phyloP scores from a whole-genome alignment of 352 stramenopile genomes.

The Globisporangium polare region DNA sequence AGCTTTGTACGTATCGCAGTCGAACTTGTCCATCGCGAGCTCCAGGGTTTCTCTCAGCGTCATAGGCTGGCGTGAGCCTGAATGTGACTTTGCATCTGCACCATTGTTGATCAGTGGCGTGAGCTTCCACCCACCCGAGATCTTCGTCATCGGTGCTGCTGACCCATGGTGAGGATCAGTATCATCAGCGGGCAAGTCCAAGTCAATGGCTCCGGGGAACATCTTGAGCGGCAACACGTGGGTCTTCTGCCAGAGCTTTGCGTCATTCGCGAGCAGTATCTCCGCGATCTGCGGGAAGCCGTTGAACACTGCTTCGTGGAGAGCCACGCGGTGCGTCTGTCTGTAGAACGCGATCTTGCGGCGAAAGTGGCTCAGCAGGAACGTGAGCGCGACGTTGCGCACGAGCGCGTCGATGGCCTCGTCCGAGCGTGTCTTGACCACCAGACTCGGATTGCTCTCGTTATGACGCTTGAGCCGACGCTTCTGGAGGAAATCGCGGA shows the following conservation, averaged over 20 bases:
- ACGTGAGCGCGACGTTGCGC: slow-evolving; percentile 52
- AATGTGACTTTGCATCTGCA: background rate
- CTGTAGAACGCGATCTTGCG: slow-evolving; percentile 41
- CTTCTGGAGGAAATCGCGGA: slow-evolving; percentile 44
- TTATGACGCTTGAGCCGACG: slow-evolving; percentile 14
- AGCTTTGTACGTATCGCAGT: slow-evolving; percentile 32
- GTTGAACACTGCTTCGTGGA: slow-evolving; percentile 75
- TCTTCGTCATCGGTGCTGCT: slow-evolving; percentile 5
- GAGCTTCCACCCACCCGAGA: slow-evolving; percentile 43
- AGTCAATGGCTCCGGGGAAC: slow-evolving; percentile 27
- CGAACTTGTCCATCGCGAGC: slow-evolving; percentile 37
- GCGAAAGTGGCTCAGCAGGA: slow-evolving; percentile 51
- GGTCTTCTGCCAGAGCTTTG: slow-evolving; percentile 53
- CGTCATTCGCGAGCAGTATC: slow-evolving; percentile 48
- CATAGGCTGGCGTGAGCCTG: slow-evolving; percentile 24
- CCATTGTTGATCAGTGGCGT: slow-evolving; percentile 26
- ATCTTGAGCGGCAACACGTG: slow-evolving; percentile 52
- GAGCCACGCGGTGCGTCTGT: slow-evolving; percentile 61
- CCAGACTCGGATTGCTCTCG: slow-evolving; percentile 1
- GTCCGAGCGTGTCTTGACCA: slow-evolving; percentile 33
- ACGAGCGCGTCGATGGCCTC: slow-evolving; percentile 44
- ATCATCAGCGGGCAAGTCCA: slow-evolving; percentile 9
- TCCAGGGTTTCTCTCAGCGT: slow-evolving; percentile 41
- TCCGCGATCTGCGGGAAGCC: slow-evolving; percentile 47
- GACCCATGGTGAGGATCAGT: background rate